Evolutionary conservation across 2,329 filamentous ascomycete species (phyloP).

Genomic region (Cercospora zeina): DNA sequence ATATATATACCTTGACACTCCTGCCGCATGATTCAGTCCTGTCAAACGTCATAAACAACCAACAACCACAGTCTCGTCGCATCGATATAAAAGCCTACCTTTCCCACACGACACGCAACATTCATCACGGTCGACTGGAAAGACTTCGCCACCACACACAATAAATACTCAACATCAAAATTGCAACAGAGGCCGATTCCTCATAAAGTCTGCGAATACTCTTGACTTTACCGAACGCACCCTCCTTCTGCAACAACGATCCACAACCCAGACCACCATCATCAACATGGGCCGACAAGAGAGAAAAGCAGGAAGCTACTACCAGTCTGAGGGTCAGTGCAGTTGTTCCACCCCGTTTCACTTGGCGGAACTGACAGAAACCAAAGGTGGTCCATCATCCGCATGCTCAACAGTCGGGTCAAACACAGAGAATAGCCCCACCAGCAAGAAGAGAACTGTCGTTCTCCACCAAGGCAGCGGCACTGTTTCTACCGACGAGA

Average conservation of each 20-base stretch:
- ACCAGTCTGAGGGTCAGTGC: slow-evolving; percentile 6
- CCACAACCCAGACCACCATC: neutral
- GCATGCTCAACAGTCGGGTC: slow-evolving; percentile 16
- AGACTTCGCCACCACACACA: neutral
- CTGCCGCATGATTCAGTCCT: neutral
- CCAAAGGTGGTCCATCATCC: slow-evolving; percentile 2
- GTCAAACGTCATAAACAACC: slow-evolving; percentile 1
- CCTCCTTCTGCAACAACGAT: neutral
- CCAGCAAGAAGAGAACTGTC: slow-evolving; percentile 8
- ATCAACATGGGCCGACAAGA: slow-evolving; percentile 17
- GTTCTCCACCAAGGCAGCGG: slow-evolving; percentile 26
- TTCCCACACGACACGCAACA: neutral
- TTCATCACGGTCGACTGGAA: slow-evolving; percentile 1
- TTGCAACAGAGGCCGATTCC: too few species aligned
- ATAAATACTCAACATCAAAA: neutral
- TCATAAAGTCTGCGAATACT: neutral
- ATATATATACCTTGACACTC: neutral
- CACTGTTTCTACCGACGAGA: slow-evolving; percentile 15
- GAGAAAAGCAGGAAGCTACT: neutral
- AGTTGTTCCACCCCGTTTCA: neutral
- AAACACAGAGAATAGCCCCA: slow-evolving; percentile 9
- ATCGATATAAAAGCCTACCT: neutral
- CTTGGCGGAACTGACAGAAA: neutral
- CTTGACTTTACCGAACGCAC: too few species aligned
- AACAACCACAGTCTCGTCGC: slow-evolving; percentile 5